Percentiles rank a stretch among this genome's conserved stretches.
Conservation (phyloP, 2,329 filamentous ascomycete genomes). For the Talaromyces albobiverticillius region DNA sequence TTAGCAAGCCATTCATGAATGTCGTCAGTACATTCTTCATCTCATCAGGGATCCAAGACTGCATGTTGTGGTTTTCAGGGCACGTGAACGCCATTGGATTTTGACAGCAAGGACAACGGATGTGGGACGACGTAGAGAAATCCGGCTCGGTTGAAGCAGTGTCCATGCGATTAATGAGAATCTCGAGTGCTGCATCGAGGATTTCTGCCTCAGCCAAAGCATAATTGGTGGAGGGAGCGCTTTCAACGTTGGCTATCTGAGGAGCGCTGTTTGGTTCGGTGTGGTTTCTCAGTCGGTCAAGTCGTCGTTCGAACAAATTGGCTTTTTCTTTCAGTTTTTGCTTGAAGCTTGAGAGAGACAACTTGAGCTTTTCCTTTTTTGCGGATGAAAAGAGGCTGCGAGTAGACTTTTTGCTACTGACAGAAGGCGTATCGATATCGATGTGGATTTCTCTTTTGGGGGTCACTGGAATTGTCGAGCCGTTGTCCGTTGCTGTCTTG, state of each 20-base stretch:
- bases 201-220: constrained; percentile 10
- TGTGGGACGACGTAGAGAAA: neutral
- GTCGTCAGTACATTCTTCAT: no score
- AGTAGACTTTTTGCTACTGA: neutral
- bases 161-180: constrained; percentile 4
- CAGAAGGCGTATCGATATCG: neutral
- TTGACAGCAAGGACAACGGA: constrained; percentile 12
- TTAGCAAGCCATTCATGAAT: constrained; percentile 12
- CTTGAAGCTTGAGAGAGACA: neutral
- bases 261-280: neutral
- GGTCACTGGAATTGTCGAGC: neutral
- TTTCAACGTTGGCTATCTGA: neutral
- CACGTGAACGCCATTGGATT: constrained; percentile 5
- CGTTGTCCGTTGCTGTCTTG: constrained; percentile 3
- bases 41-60: neutral
- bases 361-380: constrained; percentile 1
- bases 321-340: neutral
- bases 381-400: neutral
- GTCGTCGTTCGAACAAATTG: neutral
- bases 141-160: neutral
- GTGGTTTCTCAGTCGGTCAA: neutral
- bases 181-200: constrained; percentile 6
- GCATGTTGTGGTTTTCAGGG: constrained; percentile 4
- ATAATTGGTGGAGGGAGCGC: neutral
- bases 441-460: neutral